Base-by-base conservation (phyloP, 1,284 basidiomycete genomes). In the Naganishia sp. region DNA sequence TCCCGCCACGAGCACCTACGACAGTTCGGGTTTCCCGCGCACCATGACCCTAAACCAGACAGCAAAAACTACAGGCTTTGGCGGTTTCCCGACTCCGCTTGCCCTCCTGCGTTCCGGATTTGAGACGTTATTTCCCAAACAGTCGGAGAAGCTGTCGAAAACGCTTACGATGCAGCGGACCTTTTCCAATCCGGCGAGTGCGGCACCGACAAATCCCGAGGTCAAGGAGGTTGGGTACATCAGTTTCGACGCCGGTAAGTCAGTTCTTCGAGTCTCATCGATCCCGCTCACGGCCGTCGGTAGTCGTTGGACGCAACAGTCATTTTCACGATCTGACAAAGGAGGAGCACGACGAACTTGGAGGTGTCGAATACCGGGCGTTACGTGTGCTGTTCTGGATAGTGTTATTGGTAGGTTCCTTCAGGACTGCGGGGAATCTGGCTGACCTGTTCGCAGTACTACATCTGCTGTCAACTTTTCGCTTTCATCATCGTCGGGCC, bases 311-410 rank as follows among this genome's bases (percentile, higher is more conserved):
- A 0, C 83, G 89, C 61, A 98, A 98, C 77, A 95, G 92, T 25
- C 82, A 85, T n/a, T 97, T 99, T 75, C 85, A 87, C 56, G 82
- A 85, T 47, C 79, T 97, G 61, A 90, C 88, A 0, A 84, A 86
- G 42, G 90, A 92, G 63, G 89, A 98, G 73, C 82, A 92, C 71
- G 90, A 95, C 69, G 93, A 97, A 78, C 82, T 98, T 6, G 94
- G 94, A 9, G 94, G 94, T 6, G 90, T 96, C 17, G 95, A 99
- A 77, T 98, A 93, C 74, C 85, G 92, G n/a, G 92, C 90, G 1
- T 80, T 96, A 63, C 88, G 88, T 67, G 83, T 89, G 3, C 77
- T 95, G 49, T 81, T 92, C 18, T 92, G 89, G 87, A 84, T 92
- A 67, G 85, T 92, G 35, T 82, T 84, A 17, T 76, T 79, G 51